A percentile compares a stretch with the other conserved stretches of the same genome.
phyloP scores from a whole-genome alignment of 2,329 filamentous ascomycete species.

The Xylariaceae sp. region DNA sequence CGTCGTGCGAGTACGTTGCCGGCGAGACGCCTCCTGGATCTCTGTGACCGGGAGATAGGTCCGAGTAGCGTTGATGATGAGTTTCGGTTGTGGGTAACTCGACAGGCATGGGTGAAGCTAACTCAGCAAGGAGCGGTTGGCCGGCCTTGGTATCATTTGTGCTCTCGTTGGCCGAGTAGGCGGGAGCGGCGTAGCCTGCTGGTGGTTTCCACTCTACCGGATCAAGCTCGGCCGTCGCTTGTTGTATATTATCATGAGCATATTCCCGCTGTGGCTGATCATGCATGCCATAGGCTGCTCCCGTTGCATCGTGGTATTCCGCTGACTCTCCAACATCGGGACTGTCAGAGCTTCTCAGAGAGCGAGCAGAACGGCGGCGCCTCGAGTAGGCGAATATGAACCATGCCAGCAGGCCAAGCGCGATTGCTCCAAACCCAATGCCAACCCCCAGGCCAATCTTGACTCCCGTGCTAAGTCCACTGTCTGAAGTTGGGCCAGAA shows the following conservation, averaged over 20 bases:
- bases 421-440: conserved; percentile 28
- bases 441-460: conserved; percentile 43
- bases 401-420: conserved; percentile 22
- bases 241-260: conserved; percentile 25
- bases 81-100: conserved; percentile 18
- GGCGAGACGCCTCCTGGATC: neutral
- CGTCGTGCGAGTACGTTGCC: conserved; percentile 3
- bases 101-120: conserved; percentile 12
- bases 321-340: conserved; percentile 4
- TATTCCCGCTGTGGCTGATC: conserved; percentile 11
- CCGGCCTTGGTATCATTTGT: conserved; percentile 9
- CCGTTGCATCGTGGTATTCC: neutral
- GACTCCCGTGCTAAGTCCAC: conserved; percentile 33
- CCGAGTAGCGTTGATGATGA: conserved; percentile 7
- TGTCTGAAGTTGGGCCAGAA: conserved; percentile 14
- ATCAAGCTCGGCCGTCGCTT: conserved; percentile 20
- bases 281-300: neutral
- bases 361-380: conserved; percentile 18
- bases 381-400: conserved; percentile 31
- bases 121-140: conserved; percentile 24
- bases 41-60: neutral
- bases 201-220: conserved; percentile 15
- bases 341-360: conserved; percentile 4
- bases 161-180: conserved; percentile 5
- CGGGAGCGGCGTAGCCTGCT: conserved; percentile 5